phyloP scores from a whole-genome alignment of 148 eudicot genomes.

The Chenopodium suecicum region DNA sequence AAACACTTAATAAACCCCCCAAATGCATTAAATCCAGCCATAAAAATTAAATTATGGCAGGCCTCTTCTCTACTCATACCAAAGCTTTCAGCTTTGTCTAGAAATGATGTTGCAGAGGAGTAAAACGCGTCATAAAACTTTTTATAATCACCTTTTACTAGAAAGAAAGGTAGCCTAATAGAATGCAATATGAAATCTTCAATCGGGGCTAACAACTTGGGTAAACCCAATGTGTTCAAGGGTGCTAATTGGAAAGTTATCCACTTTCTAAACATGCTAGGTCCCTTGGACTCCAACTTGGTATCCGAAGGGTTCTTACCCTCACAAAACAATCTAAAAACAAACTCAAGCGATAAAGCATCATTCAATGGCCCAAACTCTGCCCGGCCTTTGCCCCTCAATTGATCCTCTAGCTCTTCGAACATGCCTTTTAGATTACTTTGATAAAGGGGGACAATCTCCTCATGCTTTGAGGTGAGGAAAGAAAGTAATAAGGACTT shows the following conservation, averaged over 20 bases:
- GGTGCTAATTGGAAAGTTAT: slow-evolving; percentile 48
- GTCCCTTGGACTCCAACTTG: not conserved
- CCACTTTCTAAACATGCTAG: slow-evolving; percentile 37
- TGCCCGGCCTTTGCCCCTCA: slow-evolving; percentile 1
- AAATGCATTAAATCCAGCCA: slow-evolving; percentile 53
- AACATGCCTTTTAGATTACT: slow-evolving; percentile 19
- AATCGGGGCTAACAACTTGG: slow-evolving; percentile 36
- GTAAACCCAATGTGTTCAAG: slow-evolving; percentile 39
- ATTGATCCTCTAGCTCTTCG: slow-evolving; percentile 30
- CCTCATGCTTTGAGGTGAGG: slow-evolving; percentile 21
- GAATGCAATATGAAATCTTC: slow-evolving; percentile 58
- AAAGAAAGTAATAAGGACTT: slow-evolving; percentile 33
- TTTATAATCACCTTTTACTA: slow-evolving; percentile 44
- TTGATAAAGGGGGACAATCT: slow-evolving; percentile 37
- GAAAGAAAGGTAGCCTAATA: slow-evolving; percentile 30
- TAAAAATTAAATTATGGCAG: slow-evolving; percentile 56
- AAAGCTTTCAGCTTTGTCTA: slow-evolving; percentile 49
- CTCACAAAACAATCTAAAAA: slow-evolving; percentile 39
- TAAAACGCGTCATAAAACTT: slow-evolving; percentile 47
- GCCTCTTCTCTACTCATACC: slow-evolving; percentile 63
- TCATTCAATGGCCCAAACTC: slow-evolving; percentile 33
- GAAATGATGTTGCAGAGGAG: slow-evolving; percentile 17
- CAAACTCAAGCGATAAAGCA: slow-evolving; percentile 41
- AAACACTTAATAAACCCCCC: slow-evolving; percentile 54
- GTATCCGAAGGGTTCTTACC: slow-evolving; percentile 7